phyloP scores from a whole-genome alignment of 2,329 filamentous ascomycete species.

The Polychaeton citri region DNA sequence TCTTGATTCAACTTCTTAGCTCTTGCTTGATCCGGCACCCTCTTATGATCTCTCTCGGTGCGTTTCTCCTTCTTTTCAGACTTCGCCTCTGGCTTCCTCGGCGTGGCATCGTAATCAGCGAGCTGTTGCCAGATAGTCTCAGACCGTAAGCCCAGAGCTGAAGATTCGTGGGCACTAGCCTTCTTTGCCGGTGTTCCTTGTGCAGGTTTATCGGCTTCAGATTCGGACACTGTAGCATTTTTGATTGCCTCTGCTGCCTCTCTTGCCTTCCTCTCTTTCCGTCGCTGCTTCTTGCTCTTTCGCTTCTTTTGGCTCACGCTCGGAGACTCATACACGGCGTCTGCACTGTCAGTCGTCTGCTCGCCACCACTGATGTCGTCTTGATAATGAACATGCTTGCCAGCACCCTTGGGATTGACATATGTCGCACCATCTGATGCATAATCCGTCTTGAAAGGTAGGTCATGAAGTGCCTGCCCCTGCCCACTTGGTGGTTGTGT shows the following conservation, averaged over 20 bases:
- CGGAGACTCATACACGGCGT: background rate
- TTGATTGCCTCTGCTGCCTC: conserved; percentile 11
- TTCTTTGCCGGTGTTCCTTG: conserved; percentile 22
- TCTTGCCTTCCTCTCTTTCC: conserved; percentile 16
- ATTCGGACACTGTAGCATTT: conserved; percentile 19
- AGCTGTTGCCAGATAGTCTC: background rate
- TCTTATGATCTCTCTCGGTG: background rate
- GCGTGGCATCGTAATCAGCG: background rate
- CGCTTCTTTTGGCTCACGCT: conserved; percentile 13
- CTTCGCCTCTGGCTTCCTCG: background rate
- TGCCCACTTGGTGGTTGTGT: conserved; percentile 2
- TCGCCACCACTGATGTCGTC: conserved; percentile 10
- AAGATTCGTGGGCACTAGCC: conserved; percentile 19
- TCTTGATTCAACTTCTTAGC: background rate
- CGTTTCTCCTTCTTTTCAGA: background rate
- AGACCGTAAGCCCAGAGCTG: background rate
- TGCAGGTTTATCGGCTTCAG: conserved; percentile 17
- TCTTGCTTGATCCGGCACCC: background rate
- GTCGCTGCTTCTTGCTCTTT: conserved; percentile 23
- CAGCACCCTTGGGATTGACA: conserved; percentile 4
- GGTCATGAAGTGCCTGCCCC: conserved; percentile 1
- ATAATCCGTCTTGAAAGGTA: conserved; percentile 22
- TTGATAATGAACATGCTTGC: conserved; percentile 13
- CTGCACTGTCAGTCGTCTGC: conserved; percentile 7
- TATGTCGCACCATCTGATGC: conserved; percentile 31